Base-by-base conservation (phyloP, 805 yeast genomes). In the Hanseniaspora guilliermondii region DNA sequence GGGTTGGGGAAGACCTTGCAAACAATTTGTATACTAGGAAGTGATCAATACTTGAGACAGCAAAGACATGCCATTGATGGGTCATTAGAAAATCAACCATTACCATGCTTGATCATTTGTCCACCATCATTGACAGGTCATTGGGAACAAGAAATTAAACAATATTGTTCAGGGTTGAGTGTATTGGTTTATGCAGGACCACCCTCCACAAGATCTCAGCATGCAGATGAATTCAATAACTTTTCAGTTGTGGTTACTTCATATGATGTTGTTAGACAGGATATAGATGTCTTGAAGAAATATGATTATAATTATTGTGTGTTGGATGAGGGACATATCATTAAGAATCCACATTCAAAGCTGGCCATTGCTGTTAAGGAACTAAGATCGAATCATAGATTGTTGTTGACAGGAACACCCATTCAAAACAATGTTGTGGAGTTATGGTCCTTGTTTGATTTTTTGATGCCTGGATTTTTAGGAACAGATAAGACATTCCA, bases 71-170 rank as follows among this genome's bases (percentile, higher is more conserved):
- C 67, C 49, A 73, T 69, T 7, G 80, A 95, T 0, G 67, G 75
- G 33, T 74, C 83, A 0, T 71, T 73, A 12, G 95, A 88, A 61
- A 78, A 76, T 36, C 74, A 94, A 57, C 82, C 77, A 33, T 72
- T 93, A 24, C 95, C 97, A 1, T 80, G 96, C 0, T 70, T 93
- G 60, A 81, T 93, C 48, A 78, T 93, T 17, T 93, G 98, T 70
- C 99, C 99, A 0, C 97, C 99, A 0, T 87, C 97, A 0, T 77
- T 93, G 60, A 89, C 97, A 2, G 98, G 99, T 22, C 99, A 93
- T 68, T 93, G 99, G 99, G 95, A 87, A 65, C 96, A 87, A 65
- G 99, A 93, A 68, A 73, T 93, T 60, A 78, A 79, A 57, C 88
- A 85, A 58, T 93, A 88, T 66, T 85, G 97, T 0, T 96, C 97